These are phyloP conservation scores for Mucuna pruriens DNA, from an alignment of 306 rosid genomes.

Conservation along the genomic window DNA sequence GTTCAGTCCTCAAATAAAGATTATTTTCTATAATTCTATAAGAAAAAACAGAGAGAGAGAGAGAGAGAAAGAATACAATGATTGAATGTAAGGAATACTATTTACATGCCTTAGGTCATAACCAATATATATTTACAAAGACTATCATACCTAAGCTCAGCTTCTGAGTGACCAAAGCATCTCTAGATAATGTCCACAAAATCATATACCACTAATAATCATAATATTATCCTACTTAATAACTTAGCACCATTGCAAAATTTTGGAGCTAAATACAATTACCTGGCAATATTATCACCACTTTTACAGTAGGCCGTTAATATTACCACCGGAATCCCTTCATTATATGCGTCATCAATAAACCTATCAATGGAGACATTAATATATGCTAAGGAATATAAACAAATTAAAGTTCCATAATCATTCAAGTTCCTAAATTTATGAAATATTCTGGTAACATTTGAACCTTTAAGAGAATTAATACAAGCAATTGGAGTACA, in stretches of 20 bases:
- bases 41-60: conserved; percentile 1
- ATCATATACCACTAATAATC: background rate
- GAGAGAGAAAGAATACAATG: background rate
- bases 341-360: conserved; percentile 74
- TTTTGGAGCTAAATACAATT: conserved; percentile 39
- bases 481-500: conserved; percentile 1
- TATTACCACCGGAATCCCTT: conserved; percentile 74
- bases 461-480: background rate
- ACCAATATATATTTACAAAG: background rate
- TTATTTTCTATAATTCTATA: background rate
- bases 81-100: conserved; percentile 18
- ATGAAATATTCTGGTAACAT: background rate
- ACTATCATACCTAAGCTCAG: conserved; percentile 4
- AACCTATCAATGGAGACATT: conserved; percentile 64
- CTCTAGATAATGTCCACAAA: background rate
- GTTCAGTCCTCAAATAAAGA: conserved; percentile 8
- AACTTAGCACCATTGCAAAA: conserved; percentile 11
- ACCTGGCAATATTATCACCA: conserved; percentile 77
- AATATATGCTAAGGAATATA: conserved; percentile 26
- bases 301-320: conserved; percentile 76
- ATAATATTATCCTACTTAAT: conserved; percentile 13
- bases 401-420: conserved; percentile 26
- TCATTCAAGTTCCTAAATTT: conserved; percentile 30
- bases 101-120: background rate
- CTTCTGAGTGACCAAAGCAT: background rate